phyloP scores from a whole-genome alignment of 1,284 basidiomycete species.

The Cryptococcus deneoformans region DNA sequence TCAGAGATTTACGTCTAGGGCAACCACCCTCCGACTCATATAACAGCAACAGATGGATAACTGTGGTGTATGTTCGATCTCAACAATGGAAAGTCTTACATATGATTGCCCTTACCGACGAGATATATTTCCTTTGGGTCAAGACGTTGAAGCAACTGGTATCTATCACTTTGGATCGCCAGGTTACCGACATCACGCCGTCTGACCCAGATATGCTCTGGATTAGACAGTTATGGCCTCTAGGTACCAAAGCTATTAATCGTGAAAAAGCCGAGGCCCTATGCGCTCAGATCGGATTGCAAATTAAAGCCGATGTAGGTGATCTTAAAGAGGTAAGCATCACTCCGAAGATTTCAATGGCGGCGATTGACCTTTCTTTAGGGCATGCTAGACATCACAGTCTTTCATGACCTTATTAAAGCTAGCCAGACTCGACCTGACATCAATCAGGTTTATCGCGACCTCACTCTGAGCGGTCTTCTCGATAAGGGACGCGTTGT shows the following conservation, averaged over 20 bases:
- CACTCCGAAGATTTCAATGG: neutral
- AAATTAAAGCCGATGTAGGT: conserved; percentile 16
- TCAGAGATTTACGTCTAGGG: conserved; percentile 55
- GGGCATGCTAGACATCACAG: conserved; percentile 66
- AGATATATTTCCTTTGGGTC: conserved; percentile 60
- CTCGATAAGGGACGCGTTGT: conserved; percentile 60
- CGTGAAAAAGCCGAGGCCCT: conserved; percentile 55
- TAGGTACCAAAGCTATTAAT: conserved; percentile 11
- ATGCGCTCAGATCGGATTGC: conserved; percentile 58
- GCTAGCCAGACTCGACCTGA: conserved; percentile 79
- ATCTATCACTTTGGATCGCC: conserved; percentile 30
- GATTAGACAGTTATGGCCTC: too few species aligned
- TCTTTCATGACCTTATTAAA: conserved; percentile 83
- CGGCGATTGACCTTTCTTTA: conserved; percentile 4
- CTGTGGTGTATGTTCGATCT: conserved; percentile 51
- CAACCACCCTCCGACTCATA: conserved; percentile 60
- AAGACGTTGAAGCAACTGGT: conserved; percentile 51
- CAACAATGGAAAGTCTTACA: conserved; percentile 90
- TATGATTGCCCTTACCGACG: conserved; percentile 70
- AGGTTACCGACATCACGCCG: conserved; percentile 34
- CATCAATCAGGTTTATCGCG: conserved; percentile 64
- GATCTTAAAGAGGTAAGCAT: conserved; percentile 62
- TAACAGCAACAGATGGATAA: conserved; percentile 52
- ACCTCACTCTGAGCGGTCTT: conserved; percentile 50
- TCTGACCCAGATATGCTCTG: conserved; percentile 43